Percentiles rank a stretch among this genome's conserved stretches.
These are phyloP conservation scores for Marchantia paleacea DNA, from an alignment of 225 moss, liverwort and hornwort species.

Conservation along the genomic window DNA sequence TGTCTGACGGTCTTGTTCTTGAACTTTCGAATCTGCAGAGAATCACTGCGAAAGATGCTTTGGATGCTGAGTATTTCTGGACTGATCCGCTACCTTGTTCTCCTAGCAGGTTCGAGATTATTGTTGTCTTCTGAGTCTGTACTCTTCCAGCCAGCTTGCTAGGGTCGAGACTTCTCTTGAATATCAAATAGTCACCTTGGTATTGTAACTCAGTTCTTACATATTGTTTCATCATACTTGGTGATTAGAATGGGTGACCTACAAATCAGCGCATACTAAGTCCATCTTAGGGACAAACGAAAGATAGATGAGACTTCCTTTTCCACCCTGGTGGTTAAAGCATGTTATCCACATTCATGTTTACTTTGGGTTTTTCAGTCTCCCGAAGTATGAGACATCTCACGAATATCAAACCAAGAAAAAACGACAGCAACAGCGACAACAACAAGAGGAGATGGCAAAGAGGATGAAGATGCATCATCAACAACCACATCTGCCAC, in stretches of 20 bases:
- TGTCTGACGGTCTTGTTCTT: background rate
- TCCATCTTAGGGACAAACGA: too few relatives aligned
- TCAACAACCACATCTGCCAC: slow-evolving; percentile 47
- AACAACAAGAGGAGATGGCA: slow-evolving; percentile 46
- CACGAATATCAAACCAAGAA: slow-evolving; percentile 59
- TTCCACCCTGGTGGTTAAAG: too few relatives aligned
- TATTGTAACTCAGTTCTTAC: too few relatives aligned
- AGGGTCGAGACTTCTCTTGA: too few relatives aligned
- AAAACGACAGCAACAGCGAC: slow-evolving; percentile 51
- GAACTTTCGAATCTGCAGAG: slow-evolving; percentile 50
- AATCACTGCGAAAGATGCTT: slow-evolving; percentile 80
- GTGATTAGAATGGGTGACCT: too few relatives aligned
- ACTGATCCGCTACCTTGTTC: slow-evolving; percentile 77
- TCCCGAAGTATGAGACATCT: slow-evolving; percentile 54
- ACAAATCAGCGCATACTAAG: too few relatives aligned
- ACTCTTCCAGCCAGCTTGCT: background rate
- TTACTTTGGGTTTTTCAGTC: slow-evolving; percentile 27
- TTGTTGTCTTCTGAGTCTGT: background rate
- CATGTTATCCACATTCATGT: too few relatives aligned
- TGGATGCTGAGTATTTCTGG: slow-evolving; percentile 98
- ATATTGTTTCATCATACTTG: too few relatives aligned
- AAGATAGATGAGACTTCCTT: too few relatives aligned
- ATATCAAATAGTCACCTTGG: too few relatives aligned
- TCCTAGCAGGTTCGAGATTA: slow-evolving; percentile 58
- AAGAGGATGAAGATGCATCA: slow-evolving; percentile 48